Conservation (phyloP, 108 stramenopile species). For the Nannochloropsis gaditana region DNA sequence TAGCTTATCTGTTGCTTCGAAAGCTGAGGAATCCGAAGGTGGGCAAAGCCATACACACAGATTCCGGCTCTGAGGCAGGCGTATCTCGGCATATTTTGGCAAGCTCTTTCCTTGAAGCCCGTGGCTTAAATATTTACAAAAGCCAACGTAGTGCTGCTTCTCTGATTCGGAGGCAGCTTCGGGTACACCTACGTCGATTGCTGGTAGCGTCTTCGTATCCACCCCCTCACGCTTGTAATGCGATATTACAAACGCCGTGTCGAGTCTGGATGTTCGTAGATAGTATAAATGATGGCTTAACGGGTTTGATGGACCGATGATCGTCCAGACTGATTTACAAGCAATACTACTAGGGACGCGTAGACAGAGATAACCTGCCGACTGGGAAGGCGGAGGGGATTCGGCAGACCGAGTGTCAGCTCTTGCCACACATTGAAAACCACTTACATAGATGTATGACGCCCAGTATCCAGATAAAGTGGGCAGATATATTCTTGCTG, state of each 20-base stretch:
- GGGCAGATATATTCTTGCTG: constrained; percentile 14
- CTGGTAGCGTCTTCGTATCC: neutral
- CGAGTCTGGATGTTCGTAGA: neutral
- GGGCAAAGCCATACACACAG: constrained; percentile 1
- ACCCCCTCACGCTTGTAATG: constrained; percentile 4
- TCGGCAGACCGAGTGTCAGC: no score
- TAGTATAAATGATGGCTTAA: no score
- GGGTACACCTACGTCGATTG: constrained; percentile 10
- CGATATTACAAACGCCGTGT: neutral
- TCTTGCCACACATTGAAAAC: neutral
- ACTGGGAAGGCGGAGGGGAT: no score
- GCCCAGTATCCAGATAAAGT: neutral
- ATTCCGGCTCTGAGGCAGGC: neutral
- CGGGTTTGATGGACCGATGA: no score
- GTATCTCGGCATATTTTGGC: constrained; percentile 15
- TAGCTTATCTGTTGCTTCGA: neutral
- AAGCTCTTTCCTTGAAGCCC: neutral
- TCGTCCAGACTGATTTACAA: neutral
- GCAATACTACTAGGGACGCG: neutral
- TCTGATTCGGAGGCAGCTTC: neutral
- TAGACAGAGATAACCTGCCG: neutral
- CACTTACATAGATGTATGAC: constrained; percentile 9
- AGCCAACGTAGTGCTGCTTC: neutral
- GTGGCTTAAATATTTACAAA: constrained; percentile 14
- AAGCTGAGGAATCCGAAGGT: neutral